Evolutionary conservation across 257 asterid species (phyloP), one percentile per base, ranked within the genome.

Genomic region (Nicotiana otophora): DNA sequence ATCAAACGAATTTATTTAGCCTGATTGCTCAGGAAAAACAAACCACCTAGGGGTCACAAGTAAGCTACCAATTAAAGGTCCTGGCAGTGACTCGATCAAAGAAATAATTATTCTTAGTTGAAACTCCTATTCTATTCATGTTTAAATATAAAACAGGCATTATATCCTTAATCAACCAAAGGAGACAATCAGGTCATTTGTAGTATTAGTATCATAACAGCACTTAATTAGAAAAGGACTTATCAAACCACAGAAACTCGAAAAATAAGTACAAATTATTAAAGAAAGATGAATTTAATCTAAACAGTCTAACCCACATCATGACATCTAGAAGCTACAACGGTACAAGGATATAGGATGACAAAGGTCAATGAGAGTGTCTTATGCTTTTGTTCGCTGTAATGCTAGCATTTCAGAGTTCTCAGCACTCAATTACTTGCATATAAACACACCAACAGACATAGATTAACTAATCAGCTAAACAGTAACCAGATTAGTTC

Each of bases 331-430:
- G 34, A 26, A 63, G 14, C 69, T 26, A 31, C 51, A 33, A 4
- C 17, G 7, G 15, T 16, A 33, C 51, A 66, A 16, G 14, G 42
- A 66, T 66, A 36, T 67, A 33, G 51, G 3, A 16, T 42, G 20
- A 67, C 75, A n/a, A 65, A 54, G 34, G 51, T 33, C 15, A 67
- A 33, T 67, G 4, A 33, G 51, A 67, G 51, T 8, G 53, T 67
- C 33, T 14, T 69, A 46, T 7, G 3, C 57, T 10, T 69, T n/a
- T n/a, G 54, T 17, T 68, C 30, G 11, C 55, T n/a, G 48, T 11
- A 39, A 69, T 69, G 77, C 19, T n/a, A 68, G 55, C 54, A 69
- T n/a, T 67, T 69, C 75, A 33, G 30, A 67, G 77, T 66, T 67
- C 75, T 33, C 74, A 17, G 10, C 31, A n/a, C 12, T 69, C 60